Conservation (phyloP, 1,139 yeast genomes). For the Entelexis sorbosivorans region DNA sequence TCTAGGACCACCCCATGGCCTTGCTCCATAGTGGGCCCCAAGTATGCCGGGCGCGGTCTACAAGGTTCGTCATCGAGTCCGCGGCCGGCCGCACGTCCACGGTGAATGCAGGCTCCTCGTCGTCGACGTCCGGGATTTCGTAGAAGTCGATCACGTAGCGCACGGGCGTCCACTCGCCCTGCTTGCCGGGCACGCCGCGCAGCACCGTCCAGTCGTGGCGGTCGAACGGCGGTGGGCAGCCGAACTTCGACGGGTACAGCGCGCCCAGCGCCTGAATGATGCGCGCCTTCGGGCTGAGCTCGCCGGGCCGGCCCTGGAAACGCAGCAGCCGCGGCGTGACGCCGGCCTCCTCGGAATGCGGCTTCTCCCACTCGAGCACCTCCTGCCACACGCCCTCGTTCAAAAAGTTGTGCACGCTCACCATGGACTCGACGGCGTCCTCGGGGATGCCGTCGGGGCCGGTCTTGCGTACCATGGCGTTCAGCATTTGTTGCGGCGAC, state of each 20-base stretch:
- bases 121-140: slow-evolving; percentile 82
- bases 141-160: slow-evolving; percentile 94
- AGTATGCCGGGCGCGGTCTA: slow-evolving; percentile 54
- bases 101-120: slow-evolving; percentile 77
- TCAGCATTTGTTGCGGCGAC: slow-evolving; percentile 96
- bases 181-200: slow-evolving; percentile 38
- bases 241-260: slow-evolving; percentile 61
- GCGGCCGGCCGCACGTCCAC: slow-evolving; percentile 93
- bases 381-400: slow-evolving; percentile 99
- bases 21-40: slow-evolving; percentile 37
- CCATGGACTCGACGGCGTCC: slow-evolving; percentile 95
- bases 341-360: slow-evolving; percentile 41
- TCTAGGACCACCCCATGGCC: slow-evolving; percentile 33
- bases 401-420: slow-evolving; percentile 86
- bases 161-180: slow-evolving; percentile 44
- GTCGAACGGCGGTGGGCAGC: slow-evolving; percentile 82
- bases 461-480: slow-evolving; percentile 92
- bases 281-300: slow-evolving; percentile 78
- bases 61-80: slow-evolving; percentile 52
- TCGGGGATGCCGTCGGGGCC: slow-evolving; percentile 71
- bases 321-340: slow-evolving; percentile 65
- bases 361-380: slow-evolving; percentile 79
- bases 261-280: slow-evolving; percentile 55
- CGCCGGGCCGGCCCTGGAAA: slow-evolving; percentile 88
- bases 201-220: slow-evolving; percentile 98